phyloP scores from a whole-genome alignment of 179 eudicot species.

The Beta corolliflora region DNA sequence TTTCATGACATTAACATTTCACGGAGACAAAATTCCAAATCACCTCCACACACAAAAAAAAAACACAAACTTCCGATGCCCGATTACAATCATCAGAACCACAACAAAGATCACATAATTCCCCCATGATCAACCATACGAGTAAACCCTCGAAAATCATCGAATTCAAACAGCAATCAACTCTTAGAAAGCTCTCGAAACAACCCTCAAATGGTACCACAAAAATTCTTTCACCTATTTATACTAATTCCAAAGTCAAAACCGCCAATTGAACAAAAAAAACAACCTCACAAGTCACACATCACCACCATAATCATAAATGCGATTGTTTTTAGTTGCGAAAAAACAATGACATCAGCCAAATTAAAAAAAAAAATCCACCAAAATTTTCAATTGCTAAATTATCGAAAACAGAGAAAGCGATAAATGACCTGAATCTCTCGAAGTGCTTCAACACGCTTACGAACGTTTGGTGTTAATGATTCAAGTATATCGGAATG shows the following conservation, averaged over 20 bases:
- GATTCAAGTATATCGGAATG: conserved; percentile 64
- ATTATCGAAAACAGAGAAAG: not conserved
- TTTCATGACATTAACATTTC: not conserved
- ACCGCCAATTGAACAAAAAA: not conserved
- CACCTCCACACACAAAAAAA: not conserved
- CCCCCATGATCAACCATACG: too few species aligned
- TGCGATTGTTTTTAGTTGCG: not conserved
- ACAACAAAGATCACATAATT: not conserved
- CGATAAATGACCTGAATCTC: conserved; percentile 57
- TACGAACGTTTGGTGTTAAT: conserved; percentile 59
- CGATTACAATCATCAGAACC: not conserved
- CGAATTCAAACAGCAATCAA: not conserved
- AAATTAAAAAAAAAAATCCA: not conserved
- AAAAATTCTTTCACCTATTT: not conserved
- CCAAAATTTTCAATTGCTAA: not conserved
- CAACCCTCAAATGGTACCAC: not conserved
- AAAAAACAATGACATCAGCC: not conserved
- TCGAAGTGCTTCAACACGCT: conserved; percentile 73
- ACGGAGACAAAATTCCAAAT: not conserved
- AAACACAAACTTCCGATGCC: not conserved
- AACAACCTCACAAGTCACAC: not conserved
- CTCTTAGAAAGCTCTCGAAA: not conserved
- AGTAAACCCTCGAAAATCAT: not conserved
- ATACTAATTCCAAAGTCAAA: not conserved
- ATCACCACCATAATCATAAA: not conserved